Conservation (phyloP, 106 monocot genomes). For the Posidonia australis region DNA sequence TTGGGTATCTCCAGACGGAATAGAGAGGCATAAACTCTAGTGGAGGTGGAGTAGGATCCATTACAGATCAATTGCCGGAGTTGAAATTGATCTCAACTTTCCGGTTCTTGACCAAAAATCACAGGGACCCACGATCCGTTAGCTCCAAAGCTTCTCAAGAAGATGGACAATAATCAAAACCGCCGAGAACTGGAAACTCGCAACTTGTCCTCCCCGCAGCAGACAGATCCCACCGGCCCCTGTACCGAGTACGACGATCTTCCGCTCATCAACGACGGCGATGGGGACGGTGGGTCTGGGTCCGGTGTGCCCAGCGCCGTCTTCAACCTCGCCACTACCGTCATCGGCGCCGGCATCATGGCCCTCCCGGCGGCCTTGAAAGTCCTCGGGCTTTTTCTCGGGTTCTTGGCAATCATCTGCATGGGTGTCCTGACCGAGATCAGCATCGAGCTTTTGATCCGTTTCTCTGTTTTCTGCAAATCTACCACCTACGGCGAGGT, state of each 20-base stretch:
- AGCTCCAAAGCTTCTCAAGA: too few relatives aligned
- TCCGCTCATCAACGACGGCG: conserved; percentile 1
- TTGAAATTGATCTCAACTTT: not conserved
- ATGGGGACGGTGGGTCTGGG: not conserved
- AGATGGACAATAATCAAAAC: too few relatives aligned
- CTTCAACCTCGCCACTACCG: conserved; percentile 84
- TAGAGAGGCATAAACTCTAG: too few relatives aligned
- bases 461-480: conserved; percentile 12
- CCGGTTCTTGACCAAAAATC: not conserved
- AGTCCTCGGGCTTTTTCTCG: conserved; percentile 57
- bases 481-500: conserved; percentile 51
- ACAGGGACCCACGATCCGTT: conserved; percentile 1
- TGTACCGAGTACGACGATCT: not conserved
- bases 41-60: too few relatives aligned
- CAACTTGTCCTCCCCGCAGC: too few relatives aligned
- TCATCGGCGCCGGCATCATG: conserved; percentile 93
- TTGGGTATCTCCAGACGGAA: too few relatives aligned
- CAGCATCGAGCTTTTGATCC: conserved; percentile 71
- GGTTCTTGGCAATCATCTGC: conserved; percentile 38
- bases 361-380: conserved; percentile 85
- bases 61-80: too few relatives aligned
- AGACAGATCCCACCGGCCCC: not conserved
- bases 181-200: not conserved
- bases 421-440: conserved; percentile 75
- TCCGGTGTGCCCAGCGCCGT: conserved; percentile 63